Evolutionary conservation across 2,329 filamentous ascomycete genomes (phyloP), one percentile per base, ranked within the genome.

Genomic region (Colletotrichum aenigma): DNA sequence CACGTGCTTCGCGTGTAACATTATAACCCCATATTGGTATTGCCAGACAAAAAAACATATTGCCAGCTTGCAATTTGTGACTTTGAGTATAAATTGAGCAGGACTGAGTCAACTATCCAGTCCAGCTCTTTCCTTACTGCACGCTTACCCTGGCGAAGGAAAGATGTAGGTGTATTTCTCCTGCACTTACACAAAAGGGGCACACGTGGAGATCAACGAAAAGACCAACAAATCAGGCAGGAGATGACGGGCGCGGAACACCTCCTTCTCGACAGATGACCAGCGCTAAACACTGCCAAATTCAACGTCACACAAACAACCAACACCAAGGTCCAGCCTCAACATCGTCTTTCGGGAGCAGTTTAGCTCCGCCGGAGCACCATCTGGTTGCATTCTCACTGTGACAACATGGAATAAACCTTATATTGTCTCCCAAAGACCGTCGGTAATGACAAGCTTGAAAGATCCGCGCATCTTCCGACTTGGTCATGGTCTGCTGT

Each of bases 231-330:
- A 64, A 43, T 38, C 15, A 32, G 30, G 58, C 58, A 34, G 0
- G 7, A 61, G 34, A 61, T 18, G 18, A 30, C 28, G 30, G 1
- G 16, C 8, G 28, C 16, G 28, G 36, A 5, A 38, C 55, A 36
- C 18, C 12, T 55, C 16, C 7, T 56, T 6, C n/a, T 28, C 15
- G 32, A 60, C 7, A 34, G 30, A 24, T 16, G n/a, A 70, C 24
- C n/a, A 24, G 43, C 58, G 66, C 71, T 71, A 64, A 34, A 58
- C 3, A 43, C 13, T 65, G 66, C 66, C 68, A 74, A 74, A 70
- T 70, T 34, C 71, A 65, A 70, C 66, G 58, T 74, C 58, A 74
- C 34, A 48, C 58, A 34, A 58, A 26, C 58, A 34, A 34, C 58
- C 58, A 61, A 61, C 26, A 21, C 58, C 9, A 8, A 61, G 3